phyloP scores from a whole-genome alignment of 2,329 filamentous ascomycete genomes.

The Trichocomaceae sp. region DNA sequence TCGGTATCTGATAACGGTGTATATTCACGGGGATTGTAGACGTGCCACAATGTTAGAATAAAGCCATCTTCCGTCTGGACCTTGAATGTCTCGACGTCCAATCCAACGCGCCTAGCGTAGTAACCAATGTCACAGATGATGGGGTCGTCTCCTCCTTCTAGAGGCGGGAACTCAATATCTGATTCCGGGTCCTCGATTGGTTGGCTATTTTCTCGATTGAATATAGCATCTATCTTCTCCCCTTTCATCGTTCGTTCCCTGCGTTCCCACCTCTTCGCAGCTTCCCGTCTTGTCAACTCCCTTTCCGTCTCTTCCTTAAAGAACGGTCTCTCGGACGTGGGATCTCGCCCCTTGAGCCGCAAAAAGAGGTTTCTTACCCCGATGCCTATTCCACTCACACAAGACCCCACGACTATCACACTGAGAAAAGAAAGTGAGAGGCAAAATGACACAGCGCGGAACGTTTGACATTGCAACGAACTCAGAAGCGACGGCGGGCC shows the following conservation, averaged over 20 bases:
- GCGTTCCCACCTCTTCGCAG: constrained; percentile 57
- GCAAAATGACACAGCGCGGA: constrained; percentile 63
- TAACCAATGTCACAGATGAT: constrained; percentile 73
- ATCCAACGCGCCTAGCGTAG: constrained; percentile 78
- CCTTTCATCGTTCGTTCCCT: constrained; percentile 29
- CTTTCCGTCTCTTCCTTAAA: constrained; percentile 63
- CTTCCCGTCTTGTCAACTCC: constrained; percentile 49
- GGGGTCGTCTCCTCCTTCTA: constrained; percentile 73
- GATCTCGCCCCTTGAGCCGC: constrained; percentile 54
- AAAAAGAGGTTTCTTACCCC: constrained; percentile 46
- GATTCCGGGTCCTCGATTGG: constrained; percentile 19
- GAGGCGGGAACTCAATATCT: constrained; percentile 57
- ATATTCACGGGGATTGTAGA: constrained; percentile 77
- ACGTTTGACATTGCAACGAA: constrained; percentile 58
- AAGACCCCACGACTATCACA: constrained; percentile 66
- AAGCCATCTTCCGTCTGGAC: constrained; percentile 94
- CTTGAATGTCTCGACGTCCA: constrained; percentile 74
- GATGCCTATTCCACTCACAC: constrained; percentile 59
- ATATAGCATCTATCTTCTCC: constrained; percentile 32
- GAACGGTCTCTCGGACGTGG: constrained; percentile 59
- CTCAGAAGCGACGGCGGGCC: constrained; percentile 64
- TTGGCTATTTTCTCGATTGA: constrained; percentile 40
- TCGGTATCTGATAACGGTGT: constrained; percentile 44
- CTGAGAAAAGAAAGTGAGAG: constrained; percentile 71
- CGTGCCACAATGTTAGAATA: constrained; percentile 79